A percentile compares a stretch with the other conserved stretches of the same genome.
Conservation (phyloP, 1,284 basidiomycete species). For the Papiliotrema laurentii region DNA sequence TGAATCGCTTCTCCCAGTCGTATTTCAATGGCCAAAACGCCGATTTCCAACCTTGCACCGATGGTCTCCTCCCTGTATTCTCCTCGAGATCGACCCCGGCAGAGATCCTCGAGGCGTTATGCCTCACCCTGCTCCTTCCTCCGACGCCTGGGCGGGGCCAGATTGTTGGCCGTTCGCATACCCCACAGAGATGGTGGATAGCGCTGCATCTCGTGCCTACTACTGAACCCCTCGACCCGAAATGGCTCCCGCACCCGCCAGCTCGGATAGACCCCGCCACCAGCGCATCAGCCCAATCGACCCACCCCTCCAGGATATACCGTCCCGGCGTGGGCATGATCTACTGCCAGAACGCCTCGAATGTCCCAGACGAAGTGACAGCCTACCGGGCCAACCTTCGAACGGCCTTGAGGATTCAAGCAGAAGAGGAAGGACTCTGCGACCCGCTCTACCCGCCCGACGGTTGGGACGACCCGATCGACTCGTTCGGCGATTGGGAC, state of each 20-base stretch:
- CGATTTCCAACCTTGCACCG: slow-evolving; percentile 30
- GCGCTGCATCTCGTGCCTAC: no score
- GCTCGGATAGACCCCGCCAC: no score
- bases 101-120: no score
- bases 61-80: slow-evolving; percentile 29
- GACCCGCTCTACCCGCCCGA: background rate
- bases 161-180: no score
- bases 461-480: background rate
- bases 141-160: no score
- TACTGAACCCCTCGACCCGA: no score
- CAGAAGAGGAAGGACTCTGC: slow-evolving; percentile 3
- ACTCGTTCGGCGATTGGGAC: background rate
- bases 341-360: background rate
- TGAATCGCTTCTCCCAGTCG: slow-evolving; percentile 21
- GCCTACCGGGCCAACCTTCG: slow-evolving; percentile 1
- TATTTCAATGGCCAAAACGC: slow-evolving; percentile 24
- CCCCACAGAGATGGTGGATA: no score
- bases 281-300: background rate
- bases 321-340: background rate
- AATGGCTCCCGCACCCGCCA: no score
- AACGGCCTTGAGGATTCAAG: slow-evolving; percentile 1
- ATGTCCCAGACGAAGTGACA: background rate
- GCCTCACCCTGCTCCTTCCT: no score
- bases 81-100: no score
- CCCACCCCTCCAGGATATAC: background rate